A percentile compares a stretch with the other conserved stretches of the same genome.
Evolutionary conservation across 306 rosid species (phyloP).

Genomic region (Vigna unguiculata): DNA sequence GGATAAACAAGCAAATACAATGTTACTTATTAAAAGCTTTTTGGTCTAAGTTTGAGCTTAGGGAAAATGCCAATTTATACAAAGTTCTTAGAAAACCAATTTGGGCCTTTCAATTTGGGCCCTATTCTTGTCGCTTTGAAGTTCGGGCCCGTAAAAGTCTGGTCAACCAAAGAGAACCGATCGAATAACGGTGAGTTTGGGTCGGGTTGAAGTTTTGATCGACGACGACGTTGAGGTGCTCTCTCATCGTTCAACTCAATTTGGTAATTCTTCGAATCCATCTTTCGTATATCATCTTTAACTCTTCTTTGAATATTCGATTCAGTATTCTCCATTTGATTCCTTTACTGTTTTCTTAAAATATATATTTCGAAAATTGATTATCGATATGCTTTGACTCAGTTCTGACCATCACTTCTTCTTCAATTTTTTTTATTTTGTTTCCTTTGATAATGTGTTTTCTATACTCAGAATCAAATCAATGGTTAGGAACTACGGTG

Average conservation of each 20-base stretch:
- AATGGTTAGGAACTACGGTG: background rate
- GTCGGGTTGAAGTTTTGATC: slow-evolving; percentile 33
- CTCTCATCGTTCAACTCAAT: slow-evolving; percentile 34
- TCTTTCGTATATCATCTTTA: background rate
- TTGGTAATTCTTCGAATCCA: slow-evolving; percentile 28
- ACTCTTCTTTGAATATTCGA: slow-evolving; percentile 1
- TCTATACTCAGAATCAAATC: background rate
- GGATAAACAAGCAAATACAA: too few species aligned
- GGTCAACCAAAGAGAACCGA: background rate
- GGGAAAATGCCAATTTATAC: too few species aligned
- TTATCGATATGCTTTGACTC: slow-evolving; percentile 33
- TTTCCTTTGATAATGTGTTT: background rate
- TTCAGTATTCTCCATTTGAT: background rate
- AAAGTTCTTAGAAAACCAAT: too few species aligned
- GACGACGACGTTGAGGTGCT: slow-evolving; percentile 23
- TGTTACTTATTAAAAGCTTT: background rate
- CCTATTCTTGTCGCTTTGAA: background rate
- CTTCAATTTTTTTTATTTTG: background rate
- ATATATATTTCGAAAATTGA: background rate
- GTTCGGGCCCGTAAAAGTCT: background rate
- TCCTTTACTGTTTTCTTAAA: background rate
- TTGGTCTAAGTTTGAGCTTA: too few species aligned
- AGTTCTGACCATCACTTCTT: slow-evolving; percentile 24
- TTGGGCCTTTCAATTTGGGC: background rate
- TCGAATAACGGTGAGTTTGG: slow-evolving; percentile 4